A percentile compares a stretch with the other conserved stretches of the same genome.
These are phyloP conservation scores for Hura crepitans DNA, from an alignment of 441 rosid genomes.

Conservation along the genomic window DNA sequence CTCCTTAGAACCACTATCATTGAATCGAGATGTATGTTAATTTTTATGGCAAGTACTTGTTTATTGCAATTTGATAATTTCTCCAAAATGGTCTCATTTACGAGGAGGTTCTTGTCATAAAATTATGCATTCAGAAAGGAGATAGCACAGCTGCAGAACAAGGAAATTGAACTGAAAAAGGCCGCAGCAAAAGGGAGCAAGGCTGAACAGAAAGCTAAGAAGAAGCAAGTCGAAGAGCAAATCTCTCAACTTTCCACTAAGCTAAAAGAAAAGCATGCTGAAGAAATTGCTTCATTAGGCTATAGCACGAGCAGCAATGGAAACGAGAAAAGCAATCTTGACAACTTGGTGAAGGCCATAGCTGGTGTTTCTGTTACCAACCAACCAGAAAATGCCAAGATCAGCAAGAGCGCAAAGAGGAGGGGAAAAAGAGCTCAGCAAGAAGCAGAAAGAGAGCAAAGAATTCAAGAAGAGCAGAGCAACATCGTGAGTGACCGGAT, in stretches of 20 bases:
- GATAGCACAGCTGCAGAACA: slow-evolving; percentile 65
- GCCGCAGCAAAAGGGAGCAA: slow-evolving; percentile 96
- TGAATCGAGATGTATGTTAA: too few relatives aligned
- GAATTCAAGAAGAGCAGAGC: slow-evolving; percentile 87
- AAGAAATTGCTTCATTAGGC: slow-evolving; percentile 75
- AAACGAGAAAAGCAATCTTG: slow-evolving; percentile 57
- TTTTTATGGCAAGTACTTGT: too few relatives aligned
- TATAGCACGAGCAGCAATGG: slow-evolving; percentile 40
- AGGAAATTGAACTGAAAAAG: slow-evolving; percentile 75
- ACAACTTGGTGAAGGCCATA: slow-evolving; percentile 73
- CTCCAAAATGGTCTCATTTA: too few relatives aligned
- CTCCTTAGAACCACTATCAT: too few relatives aligned
- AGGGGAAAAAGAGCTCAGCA: slow-evolving; percentile 83
- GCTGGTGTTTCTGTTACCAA: slow-evolving; percentile 70
- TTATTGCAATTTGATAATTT: too few relatives aligned
- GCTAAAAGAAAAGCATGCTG: slow-evolving; percentile 72
- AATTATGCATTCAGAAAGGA: slow-evolving; percentile 49
- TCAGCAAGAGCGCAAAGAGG: slow-evolving; percentile 70
- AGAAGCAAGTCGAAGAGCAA: slow-evolving; percentile 91
- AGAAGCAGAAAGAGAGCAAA: slow-evolving; percentile 81
- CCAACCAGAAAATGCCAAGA: slow-evolving; percentile 55
- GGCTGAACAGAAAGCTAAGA: slow-evolving; percentile 94
- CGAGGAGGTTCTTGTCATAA: too few relatives aligned
- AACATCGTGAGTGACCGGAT: slow-evolving; percentile 55
- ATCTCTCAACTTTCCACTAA: slow-evolving; percentile 58